phyloP scores from a whole-genome alignment of 2,329 filamentous ascomycete species.

The Hymenoscyphus repandus region DNA sequence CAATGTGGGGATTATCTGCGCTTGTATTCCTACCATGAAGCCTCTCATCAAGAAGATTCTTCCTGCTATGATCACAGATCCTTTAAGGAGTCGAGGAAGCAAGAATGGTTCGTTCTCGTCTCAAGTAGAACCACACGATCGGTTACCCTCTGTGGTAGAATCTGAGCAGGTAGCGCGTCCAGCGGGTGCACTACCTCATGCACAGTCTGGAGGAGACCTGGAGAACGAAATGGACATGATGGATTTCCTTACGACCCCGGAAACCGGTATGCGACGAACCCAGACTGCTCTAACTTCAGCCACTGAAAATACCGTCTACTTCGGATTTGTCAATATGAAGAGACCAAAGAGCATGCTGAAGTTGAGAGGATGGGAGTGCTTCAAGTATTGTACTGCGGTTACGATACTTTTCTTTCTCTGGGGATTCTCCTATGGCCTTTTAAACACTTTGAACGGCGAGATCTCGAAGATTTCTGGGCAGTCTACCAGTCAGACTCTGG shows the following conservation, averaged over 20 bases:
- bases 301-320: constrained; percentile 49
- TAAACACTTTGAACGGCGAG: constrained; percentile 73
- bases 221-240: constrained; percentile 23
- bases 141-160: neutral
- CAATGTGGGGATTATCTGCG: constrained; percentile 84
- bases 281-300: constrained; percentile 8
- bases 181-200: constrained; percentile 3
- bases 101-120: constrained; percentile 18
- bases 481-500: constrained; percentile 56
- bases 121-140: constrained; percentile 7
- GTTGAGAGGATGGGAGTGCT: constrained; percentile 56
- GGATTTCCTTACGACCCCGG: constrained; percentile 27
- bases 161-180: constrained; percentile 7
- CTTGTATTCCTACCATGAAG: constrained; percentile 85
- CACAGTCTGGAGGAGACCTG: constrained; percentile 11
- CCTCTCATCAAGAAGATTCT: constrained; percentile 60
- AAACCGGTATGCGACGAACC: constrained; percentile 4
- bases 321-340: constrained; percentile 71
- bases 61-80: constrained; percentile 26
- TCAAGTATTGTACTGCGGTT: constrained; percentile 69
- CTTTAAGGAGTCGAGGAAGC: constrained; percentile 3
- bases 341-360: constrained; percentile 66
- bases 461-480: constrained; percentile 56
- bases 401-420: constrained; percentile 81
- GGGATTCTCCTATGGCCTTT: constrained; percentile 84